Conservation (phyloP, 2,329 filamentous ascomycete species). For the Colletotrichum salicis region DNA sequence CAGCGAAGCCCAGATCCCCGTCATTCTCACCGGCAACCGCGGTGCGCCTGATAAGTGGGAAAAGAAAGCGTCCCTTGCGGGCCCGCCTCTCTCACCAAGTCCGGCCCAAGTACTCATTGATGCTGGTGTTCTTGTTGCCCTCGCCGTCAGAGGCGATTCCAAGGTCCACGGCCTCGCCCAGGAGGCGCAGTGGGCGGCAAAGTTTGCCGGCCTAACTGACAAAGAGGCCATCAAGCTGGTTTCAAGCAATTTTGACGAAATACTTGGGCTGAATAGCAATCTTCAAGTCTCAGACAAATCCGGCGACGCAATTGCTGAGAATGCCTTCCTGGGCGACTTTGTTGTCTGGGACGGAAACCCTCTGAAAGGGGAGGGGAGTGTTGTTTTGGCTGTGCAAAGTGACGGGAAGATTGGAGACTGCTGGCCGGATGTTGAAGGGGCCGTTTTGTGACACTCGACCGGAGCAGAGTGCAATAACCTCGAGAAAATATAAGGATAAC, state of each 20-base stretch:
- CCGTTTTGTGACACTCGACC: background rate
- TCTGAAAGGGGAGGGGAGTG: conserved; percentile 47
- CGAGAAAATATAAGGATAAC: background rate
- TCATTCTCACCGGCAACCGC: conserved; percentile 53
- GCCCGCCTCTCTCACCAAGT: conserved; percentile 52
- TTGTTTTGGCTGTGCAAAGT: conserved; percentile 39
- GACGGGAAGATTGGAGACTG: conserved; percentile 22
- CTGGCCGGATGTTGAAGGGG: conserved; percentile 9
- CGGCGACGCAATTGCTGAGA: background rate
- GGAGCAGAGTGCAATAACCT: too few relatives aligned
- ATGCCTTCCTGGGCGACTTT: conserved; percentile 43
- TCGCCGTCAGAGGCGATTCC: conserved; percentile 43
- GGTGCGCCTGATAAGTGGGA: conserved; percentile 48
- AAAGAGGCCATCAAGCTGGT: conserved; percentile 49
- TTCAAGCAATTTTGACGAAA: conserved; percentile 52
- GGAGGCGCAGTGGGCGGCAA: conserved; percentile 52
- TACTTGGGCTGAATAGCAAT: conserved; percentile 46
- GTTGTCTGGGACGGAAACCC: conserved; percentile 56
- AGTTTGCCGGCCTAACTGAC: conserved; percentile 48
- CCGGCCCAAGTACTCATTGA: conserved; percentile 40
- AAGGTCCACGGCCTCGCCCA: conserved; percentile 51
- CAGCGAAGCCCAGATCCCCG: conserved; percentile 49
- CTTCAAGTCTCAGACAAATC: background rate
- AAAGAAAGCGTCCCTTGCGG: conserved; percentile 48
- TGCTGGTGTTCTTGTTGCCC: background rate